Percentiles rank a stretch among this genome's conserved stretches.
These are phyloP conservation scores for Amanita rimosa DNA, from an alignment of 768 basidiomycete species.

Conservation along the genomic window DNA sequence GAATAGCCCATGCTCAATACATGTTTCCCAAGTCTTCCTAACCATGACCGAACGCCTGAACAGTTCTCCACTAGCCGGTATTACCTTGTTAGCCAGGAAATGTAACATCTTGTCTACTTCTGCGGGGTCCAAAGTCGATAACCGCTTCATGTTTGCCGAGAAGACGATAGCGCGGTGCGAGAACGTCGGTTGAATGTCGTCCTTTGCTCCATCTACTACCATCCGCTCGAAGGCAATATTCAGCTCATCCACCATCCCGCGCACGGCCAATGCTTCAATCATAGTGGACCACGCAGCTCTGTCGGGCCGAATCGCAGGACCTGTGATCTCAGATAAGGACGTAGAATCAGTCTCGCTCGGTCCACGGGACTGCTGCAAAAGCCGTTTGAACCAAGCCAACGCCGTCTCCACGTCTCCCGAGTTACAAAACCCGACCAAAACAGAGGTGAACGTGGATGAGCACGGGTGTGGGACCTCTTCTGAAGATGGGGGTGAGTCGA, in stretches of 20 bases:
- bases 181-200: slow-evolving; percentile 20
- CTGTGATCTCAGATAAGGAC: slow-evolving; percentile 13
- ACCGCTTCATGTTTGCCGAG: slow-evolving; percentile 18
- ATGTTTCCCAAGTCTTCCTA: neutral
- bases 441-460: slow-evolving; percentile 48
- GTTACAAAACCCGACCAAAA: slow-evolving; percentile 57
- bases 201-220: slow-evolving; percentile 20
- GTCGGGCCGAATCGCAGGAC: slow-evolving; percentile 39
- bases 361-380: slow-evolving; percentile 30
- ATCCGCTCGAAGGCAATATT: slow-evolving; percentile 40
- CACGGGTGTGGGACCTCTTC: slow-evolving; percentile 44
- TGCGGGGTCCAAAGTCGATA: neutral
- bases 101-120: slow-evolving; percentile 10
- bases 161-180: slow-evolving; percentile 33
- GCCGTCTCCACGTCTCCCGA: slow-evolving; percentile 54
- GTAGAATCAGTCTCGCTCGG: slow-evolving; percentile 22
- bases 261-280: slow-evolving; percentile 40
- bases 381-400: slow-evolving; percentile 57
- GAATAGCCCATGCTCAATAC: neutral
- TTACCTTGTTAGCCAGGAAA: slow-evolving; percentile 11
- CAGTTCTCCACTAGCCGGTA: neutral
- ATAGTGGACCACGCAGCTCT: slow-evolving; percentile 45
- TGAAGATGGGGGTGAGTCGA: slow-evolving; percentile 31
- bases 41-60: neutral
- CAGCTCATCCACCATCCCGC: slow-evolving; percentile 39